Base-by-base conservation (phyloP, 345 rosid genomes). In the Syzygium jambos region DNA sequence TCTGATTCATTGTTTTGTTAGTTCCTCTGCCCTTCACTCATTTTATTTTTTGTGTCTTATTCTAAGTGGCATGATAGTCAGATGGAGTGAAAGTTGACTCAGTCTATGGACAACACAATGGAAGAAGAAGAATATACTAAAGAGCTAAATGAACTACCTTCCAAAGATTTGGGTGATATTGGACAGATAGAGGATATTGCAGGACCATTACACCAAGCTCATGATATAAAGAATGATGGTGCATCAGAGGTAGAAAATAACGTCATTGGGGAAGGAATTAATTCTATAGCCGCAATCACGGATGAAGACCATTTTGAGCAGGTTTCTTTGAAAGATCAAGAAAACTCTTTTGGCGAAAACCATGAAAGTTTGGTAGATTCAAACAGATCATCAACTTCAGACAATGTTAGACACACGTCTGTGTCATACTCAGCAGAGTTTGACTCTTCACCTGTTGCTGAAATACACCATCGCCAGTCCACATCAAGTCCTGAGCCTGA, bases 291-390 rank as follows among this genome's bases (percentile, higher is more conserved):
- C 87, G 84, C 90, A 68, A 90, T 86, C 57, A 92, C 85, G 82
- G 95, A 93, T 25, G 98, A 95, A 85, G 96, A 89, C 34, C 94
- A 94, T 87, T 96, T 98, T 91, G 99, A 96, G 90, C 98, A 92
- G 85, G 97, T 98, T 38, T 95, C 95, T 88, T 91, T 94, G 83
- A 93, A 90, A 90, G 97, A 94, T 91, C 98, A 95, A 89, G 94
- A 92, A 17, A 93, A 89, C 90, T 86, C 87, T 87, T 88, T 73
- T 52, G 87, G 86, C 80, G 94, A 90, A 85, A 85, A 86, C 86
- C 92, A 83, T 9, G 89, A 78, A 87, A 90, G 87, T 12, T 84
- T 59, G 25, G 84, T 86, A 78, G 93, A 90, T 85, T 91, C 91
- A 78, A 93, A 90, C 88, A 88, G 87, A 41, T 84, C 90, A 29